These are phyloP conservation scores for Lecanosticta acicola DNA, from an alignment of 2,329 filamentous ascomycete species.

Conservation along the genomic window DNA sequence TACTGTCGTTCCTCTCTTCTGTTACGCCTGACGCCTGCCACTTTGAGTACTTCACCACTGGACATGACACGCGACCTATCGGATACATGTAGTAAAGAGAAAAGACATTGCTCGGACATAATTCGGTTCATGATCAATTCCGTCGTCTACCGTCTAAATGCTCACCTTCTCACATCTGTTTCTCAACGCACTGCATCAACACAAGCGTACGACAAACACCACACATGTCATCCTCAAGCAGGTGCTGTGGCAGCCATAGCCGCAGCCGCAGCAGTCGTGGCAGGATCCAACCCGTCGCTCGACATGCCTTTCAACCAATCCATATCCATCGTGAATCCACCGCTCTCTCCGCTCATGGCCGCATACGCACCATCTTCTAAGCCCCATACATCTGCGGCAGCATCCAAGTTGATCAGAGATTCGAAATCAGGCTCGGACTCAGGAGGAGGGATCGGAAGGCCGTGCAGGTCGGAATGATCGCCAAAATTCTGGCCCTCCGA, in stretches of 20 bases:
- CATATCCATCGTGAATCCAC: conserved; percentile 32
- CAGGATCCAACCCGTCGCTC: conserved; percentile 13
- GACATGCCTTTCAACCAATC: conserved; percentile 34
- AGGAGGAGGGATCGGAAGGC: not conserved
- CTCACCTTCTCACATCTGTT: not conserved
- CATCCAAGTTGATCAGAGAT: conserved; percentile 34
- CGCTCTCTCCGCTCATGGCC: conserved; percentile 30
- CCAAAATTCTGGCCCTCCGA: conserved; percentile 26
- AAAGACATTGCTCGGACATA: no score
- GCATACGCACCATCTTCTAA: conserved; percentile 32
- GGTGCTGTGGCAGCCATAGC: not conserved
- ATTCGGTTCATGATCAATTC: no score
- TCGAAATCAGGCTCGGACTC: conserved; percentile 36
- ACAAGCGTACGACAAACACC: no score
- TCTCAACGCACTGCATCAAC: not conserved
- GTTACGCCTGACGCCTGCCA: no score
- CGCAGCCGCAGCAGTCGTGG: not conserved
- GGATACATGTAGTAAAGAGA: no score
- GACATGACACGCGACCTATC: no score
- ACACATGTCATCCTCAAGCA: not conserved
- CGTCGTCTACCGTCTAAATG: not conserved
- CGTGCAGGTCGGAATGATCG: conserved; percentile 4
- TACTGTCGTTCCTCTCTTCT: no score
- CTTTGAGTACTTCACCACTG: no score
- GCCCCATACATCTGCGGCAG: conserved; percentile 30